Percentiles rank a stretch among this genome's conserved stretches.
Conservation (phyloP, 768 basidiomycete species). For the Mycena albidolilacea region DNA sequence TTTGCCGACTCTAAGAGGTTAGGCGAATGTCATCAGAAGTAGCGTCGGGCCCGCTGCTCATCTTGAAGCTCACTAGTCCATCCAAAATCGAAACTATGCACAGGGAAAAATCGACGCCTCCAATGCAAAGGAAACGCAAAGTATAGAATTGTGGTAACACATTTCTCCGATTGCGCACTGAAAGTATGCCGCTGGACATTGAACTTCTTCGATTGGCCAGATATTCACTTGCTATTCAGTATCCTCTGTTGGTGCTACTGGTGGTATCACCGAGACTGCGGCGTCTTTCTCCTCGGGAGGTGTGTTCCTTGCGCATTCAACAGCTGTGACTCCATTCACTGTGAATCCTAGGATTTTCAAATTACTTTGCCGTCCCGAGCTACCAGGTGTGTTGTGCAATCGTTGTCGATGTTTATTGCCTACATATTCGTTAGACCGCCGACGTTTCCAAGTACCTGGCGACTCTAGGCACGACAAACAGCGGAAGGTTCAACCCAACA, state of each 20-base stretch:
- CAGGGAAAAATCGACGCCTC: too few species aligned
- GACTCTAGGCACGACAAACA: slow-evolving; percentile 47
- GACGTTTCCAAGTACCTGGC: slow-evolving; percentile 43
- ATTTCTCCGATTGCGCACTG: slow-evolving; percentile 62
- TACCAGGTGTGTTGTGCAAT: slow-evolving; percentile 41
- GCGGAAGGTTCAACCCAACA: slow-evolving; percentile 53
- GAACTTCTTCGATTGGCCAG: too few species aligned
- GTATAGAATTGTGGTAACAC: too few species aligned
- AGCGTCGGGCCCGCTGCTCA: too few species aligned
- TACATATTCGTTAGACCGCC: slow-evolving; percentile 9
- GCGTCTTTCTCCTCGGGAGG: slow-evolving; percentile 64
- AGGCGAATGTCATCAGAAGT: too few species aligned
- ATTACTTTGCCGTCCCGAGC: slow-evolving; percentile 50
- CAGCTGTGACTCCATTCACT: neutral
- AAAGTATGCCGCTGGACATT: slow-evolving; percentile 1
- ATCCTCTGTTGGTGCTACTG: slow-evolving; percentile 58
- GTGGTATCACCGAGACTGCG: slow-evolving; percentile 56
- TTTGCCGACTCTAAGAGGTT: too few species aligned
- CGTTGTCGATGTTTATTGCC: too few species aligned
- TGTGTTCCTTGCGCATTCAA: neutral
- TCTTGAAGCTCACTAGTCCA: too few species aligned
- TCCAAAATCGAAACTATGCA: too few species aligned
- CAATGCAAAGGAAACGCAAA: too few species aligned
- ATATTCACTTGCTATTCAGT: neutral
- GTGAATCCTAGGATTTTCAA: slow-evolving; percentile 59